phyloP scores from a whole-genome alignment of 192 early-diverging fungal genomes.

The Backusella westeae region DNA sequence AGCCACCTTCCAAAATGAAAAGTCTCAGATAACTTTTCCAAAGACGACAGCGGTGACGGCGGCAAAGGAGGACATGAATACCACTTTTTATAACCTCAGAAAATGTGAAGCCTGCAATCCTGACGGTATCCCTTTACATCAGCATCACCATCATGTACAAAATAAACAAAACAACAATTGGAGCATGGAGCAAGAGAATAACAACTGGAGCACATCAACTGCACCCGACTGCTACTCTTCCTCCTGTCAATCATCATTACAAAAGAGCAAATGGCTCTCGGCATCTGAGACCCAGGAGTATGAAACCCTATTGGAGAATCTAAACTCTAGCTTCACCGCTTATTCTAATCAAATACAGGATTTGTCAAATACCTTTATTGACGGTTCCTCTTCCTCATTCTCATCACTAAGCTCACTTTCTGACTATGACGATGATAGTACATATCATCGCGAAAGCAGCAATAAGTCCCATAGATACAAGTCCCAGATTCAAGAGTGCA shows the following conservation, averaged over 20 bases:
- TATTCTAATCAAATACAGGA: not conserved
- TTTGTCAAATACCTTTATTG: not conserved
- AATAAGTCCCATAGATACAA: not conserved
- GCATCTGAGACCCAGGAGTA: not conserved
- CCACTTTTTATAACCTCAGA: not conserved
- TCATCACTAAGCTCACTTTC: not conserved
- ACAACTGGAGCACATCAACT: not conserved
- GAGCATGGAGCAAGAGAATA: not conserved
- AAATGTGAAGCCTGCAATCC: constrained; percentile 3
- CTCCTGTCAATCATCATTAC: not conserved
- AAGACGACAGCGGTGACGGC: not conserved
- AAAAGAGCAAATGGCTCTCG: not conserved
- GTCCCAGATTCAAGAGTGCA: constrained; percentile 1
- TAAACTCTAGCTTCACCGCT: not conserved
- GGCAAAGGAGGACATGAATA: not conserved
- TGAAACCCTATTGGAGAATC: not conserved
- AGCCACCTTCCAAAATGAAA: not conserved
- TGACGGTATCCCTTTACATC: constrained; percentile 1
- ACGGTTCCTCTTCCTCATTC: not conserved
- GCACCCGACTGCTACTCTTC: not conserved
- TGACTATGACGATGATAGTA: not conserved
- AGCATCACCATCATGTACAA: not conserved
- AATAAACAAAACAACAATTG: constrained; percentile 3
- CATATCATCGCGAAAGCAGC: not conserved
- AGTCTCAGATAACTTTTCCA: not conserved